These are phyloP conservation scores for Lipomyces orientalis DNA, from an alignment of 805 yeast species.

Conservation along the genomic window DNA sequence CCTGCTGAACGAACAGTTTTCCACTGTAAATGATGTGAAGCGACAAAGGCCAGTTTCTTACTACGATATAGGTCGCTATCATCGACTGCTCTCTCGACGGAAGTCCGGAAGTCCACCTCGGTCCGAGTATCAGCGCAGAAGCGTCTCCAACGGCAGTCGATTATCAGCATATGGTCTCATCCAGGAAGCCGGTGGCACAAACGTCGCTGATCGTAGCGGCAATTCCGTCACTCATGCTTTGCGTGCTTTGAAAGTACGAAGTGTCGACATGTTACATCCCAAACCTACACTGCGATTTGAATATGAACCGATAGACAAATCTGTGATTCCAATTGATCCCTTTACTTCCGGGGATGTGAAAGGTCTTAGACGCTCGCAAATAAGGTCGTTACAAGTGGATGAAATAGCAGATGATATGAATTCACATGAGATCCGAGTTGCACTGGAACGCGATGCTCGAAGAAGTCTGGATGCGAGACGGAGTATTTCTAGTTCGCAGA, in stretches of 20 bases:
- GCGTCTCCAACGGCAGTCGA: neutral
- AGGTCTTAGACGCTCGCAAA: neutral
- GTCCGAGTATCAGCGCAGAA: neutral
- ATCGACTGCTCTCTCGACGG: neutral
- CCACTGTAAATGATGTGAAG: neutral
- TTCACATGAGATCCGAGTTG: conserved; percentile 17
- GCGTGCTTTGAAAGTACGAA: conserved; percentile 27
- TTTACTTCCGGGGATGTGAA: neutral
- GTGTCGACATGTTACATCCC: conserved; percentile 22
- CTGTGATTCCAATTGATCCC: conserved; percentile 16
- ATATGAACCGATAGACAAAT: conserved; percentile 21
- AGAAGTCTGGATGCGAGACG: neutral
- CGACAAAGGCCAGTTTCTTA: neutral
- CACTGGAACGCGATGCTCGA: conserved; percentile 25
- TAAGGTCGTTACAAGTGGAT: conserved; percentile 6
- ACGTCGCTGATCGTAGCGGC: neutral
- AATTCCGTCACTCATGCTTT: conserved; percentile 13
- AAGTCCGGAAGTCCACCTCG: neutral
- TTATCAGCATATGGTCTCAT: neutral
- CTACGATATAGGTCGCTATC: neutral
- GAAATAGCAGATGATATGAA: neutral
- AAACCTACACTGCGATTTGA: conserved; percentile 25
- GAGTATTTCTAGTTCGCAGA: neutral
- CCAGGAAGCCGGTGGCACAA: neutral
- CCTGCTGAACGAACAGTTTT: neutral